These are phyloP conservation scores for Alternaria sp. DNA, from an alignment of 2,329 filamentous ascomycete genomes.

Conservation along the genomic window DNA sequence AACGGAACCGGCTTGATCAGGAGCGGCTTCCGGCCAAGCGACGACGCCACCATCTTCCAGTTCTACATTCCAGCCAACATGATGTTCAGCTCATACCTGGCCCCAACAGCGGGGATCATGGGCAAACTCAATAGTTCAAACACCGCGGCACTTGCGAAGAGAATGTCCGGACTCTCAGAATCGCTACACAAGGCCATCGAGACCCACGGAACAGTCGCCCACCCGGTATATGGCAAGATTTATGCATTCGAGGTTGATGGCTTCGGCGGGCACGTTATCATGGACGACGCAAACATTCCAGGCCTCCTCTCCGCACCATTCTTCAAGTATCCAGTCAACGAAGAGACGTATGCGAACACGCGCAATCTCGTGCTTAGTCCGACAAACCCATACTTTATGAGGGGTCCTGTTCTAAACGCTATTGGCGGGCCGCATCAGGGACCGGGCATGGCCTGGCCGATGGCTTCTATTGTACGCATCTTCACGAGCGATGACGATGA, in stretches of 20 bases:
- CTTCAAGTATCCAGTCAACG: constrained; percentile 62
- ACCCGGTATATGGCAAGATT: constrained; percentile 50
- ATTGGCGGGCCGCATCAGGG: constrained; percentile 61
- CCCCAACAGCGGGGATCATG: constrained; percentile 63
- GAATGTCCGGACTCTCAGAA: constrained; percentile 66
- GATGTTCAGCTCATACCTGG: constrained; percentile 75
- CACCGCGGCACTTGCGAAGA: constrained; percentile 61
- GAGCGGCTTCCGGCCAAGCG: constrained; percentile 60
- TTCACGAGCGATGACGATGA: constrained; percentile 59
- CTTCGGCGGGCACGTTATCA: constrained; percentile 62
- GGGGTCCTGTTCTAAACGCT: constrained; percentile 58
- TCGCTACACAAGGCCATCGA: constrained; percentile 57
- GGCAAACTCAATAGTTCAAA: constrained; percentile 54
- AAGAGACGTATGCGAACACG: constrained; percentile 58
- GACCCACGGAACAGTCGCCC: constrained; percentile 54
- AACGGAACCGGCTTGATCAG: constrained; percentile 60
- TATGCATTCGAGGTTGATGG: constrained; percentile 62
- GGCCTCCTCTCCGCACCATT: constrained; percentile 71
- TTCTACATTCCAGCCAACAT: constrained; percentile 65
- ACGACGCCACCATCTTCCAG: constrained; percentile 61
- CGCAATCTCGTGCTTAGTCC: constrained; percentile 56
- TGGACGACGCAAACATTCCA: constrained; percentile 78
- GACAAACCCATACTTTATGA: constrained; percentile 61
- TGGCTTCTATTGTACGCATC: constrained; percentile 61
- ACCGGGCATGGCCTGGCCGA: constrained; percentile 60